Conservation (phyloP, 2,329 filamentous ascomycete genomes). For the Trichoderma aggressivum region DNA sequence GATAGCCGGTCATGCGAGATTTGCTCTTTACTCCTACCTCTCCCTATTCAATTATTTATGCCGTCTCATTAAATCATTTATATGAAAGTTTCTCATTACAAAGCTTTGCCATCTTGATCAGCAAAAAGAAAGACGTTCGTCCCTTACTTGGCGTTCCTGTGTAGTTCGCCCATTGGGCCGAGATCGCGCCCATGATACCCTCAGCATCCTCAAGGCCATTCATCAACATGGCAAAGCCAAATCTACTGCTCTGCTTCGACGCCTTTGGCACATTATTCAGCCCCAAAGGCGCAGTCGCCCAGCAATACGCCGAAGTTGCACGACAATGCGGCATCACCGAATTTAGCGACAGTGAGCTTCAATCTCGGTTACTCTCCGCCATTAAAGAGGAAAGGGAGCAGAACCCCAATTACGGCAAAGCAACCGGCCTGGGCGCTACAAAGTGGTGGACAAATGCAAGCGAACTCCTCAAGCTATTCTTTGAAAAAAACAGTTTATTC, state of each 20-base stretch:
- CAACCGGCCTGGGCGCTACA: constrained; percentile 46
- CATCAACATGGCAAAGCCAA: constrained; percentile 28
- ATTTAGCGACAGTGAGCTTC: constrained; percentile 41
- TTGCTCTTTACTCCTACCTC: not conserved
- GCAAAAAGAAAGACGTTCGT: not conserved
- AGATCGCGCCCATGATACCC: not conserved
- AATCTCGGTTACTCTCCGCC: constrained; percentile 35
- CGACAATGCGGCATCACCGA: constrained; percentile 45
- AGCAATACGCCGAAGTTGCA: constrained; percentile 54
- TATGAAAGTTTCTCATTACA: not conserved
- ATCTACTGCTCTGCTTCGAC: constrained; percentile 59
- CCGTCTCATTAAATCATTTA: not conserved
- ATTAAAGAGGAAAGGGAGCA: constrained; percentile 45
- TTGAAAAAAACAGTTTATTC: not conserved
- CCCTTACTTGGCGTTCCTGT: not conserved
- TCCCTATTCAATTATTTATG: not conserved
- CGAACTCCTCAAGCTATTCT: not conserved
- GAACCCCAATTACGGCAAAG: constrained; percentile 59
- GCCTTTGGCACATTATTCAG: constrained; percentile 63
- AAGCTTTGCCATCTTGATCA: not conserved
- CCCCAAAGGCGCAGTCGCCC: constrained; percentile 46
- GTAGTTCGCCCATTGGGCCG: not conserved
- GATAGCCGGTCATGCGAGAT: not conserved
- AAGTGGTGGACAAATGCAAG: constrained; percentile 60
- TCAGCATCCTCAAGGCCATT: not conserved